Evolutionary conservation across 805 yeast species (phyloP).

Genomic region (Phaffomyces antillensis): DNA sequence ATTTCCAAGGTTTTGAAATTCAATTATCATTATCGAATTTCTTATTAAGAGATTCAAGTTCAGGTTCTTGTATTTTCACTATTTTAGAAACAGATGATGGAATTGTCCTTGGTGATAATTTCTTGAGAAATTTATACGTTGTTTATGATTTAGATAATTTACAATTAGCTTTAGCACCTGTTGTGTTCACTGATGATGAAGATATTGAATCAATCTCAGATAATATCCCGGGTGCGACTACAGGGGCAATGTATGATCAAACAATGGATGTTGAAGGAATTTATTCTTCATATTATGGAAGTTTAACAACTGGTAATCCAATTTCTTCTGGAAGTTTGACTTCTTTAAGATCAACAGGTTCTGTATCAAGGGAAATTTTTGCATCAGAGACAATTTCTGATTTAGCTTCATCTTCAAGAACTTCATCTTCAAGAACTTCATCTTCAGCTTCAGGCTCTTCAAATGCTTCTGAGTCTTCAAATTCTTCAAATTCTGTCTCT

Average conservation of each 20-base stretch:
- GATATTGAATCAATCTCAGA: conserved; percentile 39
- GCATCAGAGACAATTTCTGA: not conserved
- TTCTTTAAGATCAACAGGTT: not conserved
- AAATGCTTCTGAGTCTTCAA: not conserved
- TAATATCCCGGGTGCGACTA: conserved; percentile 39
- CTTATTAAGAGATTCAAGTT: conserved; percentile 20
- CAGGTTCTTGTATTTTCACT: conserved; percentile 38
- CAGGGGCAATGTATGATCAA: not conserved
- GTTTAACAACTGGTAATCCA: not conserved
- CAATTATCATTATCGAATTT: conserved; percentile 38
- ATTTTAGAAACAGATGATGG: conserved; percentile 28
- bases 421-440: not conserved
- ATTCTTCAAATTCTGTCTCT: not conserved
- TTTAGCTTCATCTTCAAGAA: not conserved
- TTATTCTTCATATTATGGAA: not conserved
- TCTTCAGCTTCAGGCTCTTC: not conserved
- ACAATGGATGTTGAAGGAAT: conserved; percentile 5
- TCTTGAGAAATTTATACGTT: conserved; percentile 44
- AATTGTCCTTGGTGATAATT: conserved; percentile 43
- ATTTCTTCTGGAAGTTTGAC: not conserved
- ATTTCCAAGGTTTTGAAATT: conserved; percentile 52
- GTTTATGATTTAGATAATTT: conserved; percentile 47
- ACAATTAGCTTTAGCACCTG: conserved; percentile 42
- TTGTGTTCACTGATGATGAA: conserved; percentile 26
- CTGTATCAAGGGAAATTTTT: not conserved